Base-by-base conservation (phyloP, 495 filamentous ascomycete species). In the Aspergillus sparsus region DNA sequence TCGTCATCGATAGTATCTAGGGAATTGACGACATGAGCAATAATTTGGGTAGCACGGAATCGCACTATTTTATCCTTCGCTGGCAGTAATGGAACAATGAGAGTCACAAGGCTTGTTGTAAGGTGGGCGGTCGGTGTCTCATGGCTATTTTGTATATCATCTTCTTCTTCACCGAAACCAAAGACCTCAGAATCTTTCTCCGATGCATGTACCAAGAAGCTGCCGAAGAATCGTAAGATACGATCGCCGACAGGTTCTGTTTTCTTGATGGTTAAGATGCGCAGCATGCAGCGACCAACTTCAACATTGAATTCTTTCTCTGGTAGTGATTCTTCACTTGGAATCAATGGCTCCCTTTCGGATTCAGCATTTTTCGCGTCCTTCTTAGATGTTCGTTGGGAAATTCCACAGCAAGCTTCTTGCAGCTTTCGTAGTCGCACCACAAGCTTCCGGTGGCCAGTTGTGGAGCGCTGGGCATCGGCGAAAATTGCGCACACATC, bases 21-120 rank as follows among this genome's bases (percentile, higher is more conserved):
- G 1, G 91, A 92, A 75, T 97, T 97, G 63, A 89, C 80, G 68
- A 98, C 88, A 68, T 96, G 87, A 1, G 92, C 87, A 46, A 93
- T 85, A 12, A 97, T 83, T 71, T 99, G 94, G 0, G 93, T 91
- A 9, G 92, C 84, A 58, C 94, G 84, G 75, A 93, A 98, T 46
- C 95, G 85, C 32, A 98, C 90, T 49, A 85, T 86, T 74, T 96
- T 97, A 73, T 99, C 94, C 71, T 95, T 97, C 12, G 89, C 83
- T 3, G 77, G 75, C 31, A 97, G 73, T 12, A 96, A 70, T 32
- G 89, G 88, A 11, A 92, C 76, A 39, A 93, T 66, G 12, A 83
- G 78, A 27, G 82, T 77, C 53, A 95, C 81, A 12, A 98, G 75
- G n/a, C 86, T 81, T 1, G 84, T 78, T 0, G 89, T 89, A 18